These are phyloP conservation scores for Coniosporium tulheliwenetii DNA, from an alignment of 2,329 filamentous ascomycete genomes.

Conservation along the genomic window DNA sequence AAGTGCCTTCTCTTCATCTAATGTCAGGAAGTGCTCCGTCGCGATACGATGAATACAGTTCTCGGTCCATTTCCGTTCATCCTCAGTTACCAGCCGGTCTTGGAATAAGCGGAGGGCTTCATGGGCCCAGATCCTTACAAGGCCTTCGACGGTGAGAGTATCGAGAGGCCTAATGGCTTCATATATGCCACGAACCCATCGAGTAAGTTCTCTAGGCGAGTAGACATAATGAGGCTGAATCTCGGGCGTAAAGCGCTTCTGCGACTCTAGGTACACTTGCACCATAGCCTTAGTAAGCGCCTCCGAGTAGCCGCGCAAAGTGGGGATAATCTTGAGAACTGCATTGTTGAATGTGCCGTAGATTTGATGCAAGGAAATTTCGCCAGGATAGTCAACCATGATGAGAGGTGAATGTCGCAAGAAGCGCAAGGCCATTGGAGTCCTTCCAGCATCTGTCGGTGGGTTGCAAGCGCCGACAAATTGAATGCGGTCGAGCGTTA, in stretches of 20 bases:
- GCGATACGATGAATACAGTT: slow-evolving; percentile 77
- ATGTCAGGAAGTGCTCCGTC: slow-evolving; percentile 83
- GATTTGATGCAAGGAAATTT: slow-evolving; percentile 87
- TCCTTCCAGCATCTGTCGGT: slow-evolving; percentile 91
- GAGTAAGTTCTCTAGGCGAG: slow-evolving; percentile 92
- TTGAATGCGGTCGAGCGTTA: slow-evolving; percentile 91
- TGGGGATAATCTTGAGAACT: slow-evolving; percentile 89
- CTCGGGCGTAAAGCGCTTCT: slow-evolving; percentile 84
- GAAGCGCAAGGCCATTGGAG: slow-evolving; percentile 83
- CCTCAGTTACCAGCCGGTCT: slow-evolving; percentile 85
- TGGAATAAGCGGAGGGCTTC: slow-evolving; percentile 94
- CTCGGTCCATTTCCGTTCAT: slow-evolving; percentile 90
- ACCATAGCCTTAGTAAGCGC: slow-evolving; percentile 96
- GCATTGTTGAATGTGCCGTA: slow-evolving; percentile 97
- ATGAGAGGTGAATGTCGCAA: slow-evolving; percentile 92
- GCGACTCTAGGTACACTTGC: slow-evolving; percentile 85
- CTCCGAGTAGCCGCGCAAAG: slow-evolving; percentile 88
- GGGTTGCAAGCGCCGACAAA: slow-evolving; percentile 99
- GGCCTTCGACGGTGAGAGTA: slow-evolving; percentile 70
- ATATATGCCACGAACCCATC: slow-evolving; percentile 95
- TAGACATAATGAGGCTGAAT: slow-evolving; percentile 99
- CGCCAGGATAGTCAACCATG: slow-evolving; percentile 98
- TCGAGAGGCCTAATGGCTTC: slow-evolving; percentile 92
- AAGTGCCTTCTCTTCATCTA: slow-evolving; percentile 78
- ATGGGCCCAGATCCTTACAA: slow-evolving; percentile 95